Evolutionary conservation across 2,329 filamentous ascomycete genomes (phyloP), one percentile per base, ranked within the genome.

Genomic region (Graphilbum sp.): DNA sequence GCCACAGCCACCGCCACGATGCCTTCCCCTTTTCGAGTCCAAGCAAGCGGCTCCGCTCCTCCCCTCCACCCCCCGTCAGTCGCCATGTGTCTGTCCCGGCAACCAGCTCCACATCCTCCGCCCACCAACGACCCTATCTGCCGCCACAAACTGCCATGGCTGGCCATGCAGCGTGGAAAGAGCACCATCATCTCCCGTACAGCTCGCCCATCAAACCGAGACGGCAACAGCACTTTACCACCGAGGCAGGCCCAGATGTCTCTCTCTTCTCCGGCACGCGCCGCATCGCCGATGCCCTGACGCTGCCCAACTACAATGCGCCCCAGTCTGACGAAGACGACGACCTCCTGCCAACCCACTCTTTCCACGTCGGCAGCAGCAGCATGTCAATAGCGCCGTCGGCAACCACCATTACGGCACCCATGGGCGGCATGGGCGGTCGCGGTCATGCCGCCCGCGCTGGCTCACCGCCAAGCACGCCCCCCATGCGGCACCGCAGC

Each of bases 131-230:
- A 18, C 16, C 74, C 43, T 56, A 71, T 58, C 54, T 62, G 29
- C 41, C 41, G 12, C 40, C 37, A 10, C 38, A 36, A 16, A 27
- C 38, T 11, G n/a, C 41, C 13, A 36, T 40, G 15, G 52, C 62
- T 15, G 54, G 58, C 34, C 67, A 75, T 40, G 58, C 66, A 16
- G 70, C 77, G 1, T 93, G 84, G 84, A 90, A 83, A 58, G 75
- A 74, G 51, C 76, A 86, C 52, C 76, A 86, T 53, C 75, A 79
- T 50, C 63, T 93, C 41, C 73, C 84, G 16, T 79, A 92, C 54
- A 94, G 86, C 5, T 95, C 87, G 5, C 88, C 88, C 19, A 76
- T 84, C 51, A 83, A 88, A 59, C 71, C 77, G 46, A 74, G 75
- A 48, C 75, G 79, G 50, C 77, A 81, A 51, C 68, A 77, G 48